Evolutionary conservation across 2,329 filamentous ascomycete species (phyloP).

Genomic region (Passalora sequoiae): DNA sequence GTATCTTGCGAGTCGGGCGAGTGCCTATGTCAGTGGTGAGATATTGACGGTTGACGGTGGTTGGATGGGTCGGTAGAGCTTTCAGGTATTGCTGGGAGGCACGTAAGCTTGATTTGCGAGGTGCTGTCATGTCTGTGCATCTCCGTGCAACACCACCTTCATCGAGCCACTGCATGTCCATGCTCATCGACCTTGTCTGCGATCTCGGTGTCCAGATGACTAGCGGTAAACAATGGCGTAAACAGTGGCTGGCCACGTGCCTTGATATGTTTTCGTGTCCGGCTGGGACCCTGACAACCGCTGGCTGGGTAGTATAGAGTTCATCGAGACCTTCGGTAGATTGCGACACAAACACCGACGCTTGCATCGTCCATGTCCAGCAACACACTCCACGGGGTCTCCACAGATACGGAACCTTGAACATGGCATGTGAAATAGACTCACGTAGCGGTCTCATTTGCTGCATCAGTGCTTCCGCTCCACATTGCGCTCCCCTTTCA

Average conservation of each 20-base stretch:
- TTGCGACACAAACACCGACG: no score
- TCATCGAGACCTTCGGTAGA: no score
- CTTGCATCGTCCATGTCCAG: no score
- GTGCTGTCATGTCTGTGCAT: not conserved
- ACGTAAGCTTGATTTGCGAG: no score
- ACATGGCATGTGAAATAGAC: no score
- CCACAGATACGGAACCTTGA: no score
- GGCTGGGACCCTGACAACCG: no score
- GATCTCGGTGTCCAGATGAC: not conserved
- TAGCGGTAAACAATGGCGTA: not conserved
- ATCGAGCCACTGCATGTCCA: no score
- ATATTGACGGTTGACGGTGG: conserved; percentile 80
- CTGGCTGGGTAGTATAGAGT: no score
- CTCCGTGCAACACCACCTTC: no score
- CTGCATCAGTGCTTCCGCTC: not conserved
- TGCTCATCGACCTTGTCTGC: not conserved
- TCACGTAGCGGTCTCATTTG: not conserved
- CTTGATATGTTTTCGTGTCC: not conserved
- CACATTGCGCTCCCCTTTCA: not conserved
- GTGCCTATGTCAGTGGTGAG: conserved; percentile 76
- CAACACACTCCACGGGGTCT: conserved; percentile 1
- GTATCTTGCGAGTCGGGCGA: conserved; percentile 70
- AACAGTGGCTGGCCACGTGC: not conserved
- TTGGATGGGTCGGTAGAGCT: conserved; percentile 78
- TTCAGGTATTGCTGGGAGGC: no score